A percentile compares a stretch with the other conserved stretches of the same genome.
phyloP scores from a whole-genome alignment of 73 alveolate genomes.

The Paramecium primaurelia region DNA sequence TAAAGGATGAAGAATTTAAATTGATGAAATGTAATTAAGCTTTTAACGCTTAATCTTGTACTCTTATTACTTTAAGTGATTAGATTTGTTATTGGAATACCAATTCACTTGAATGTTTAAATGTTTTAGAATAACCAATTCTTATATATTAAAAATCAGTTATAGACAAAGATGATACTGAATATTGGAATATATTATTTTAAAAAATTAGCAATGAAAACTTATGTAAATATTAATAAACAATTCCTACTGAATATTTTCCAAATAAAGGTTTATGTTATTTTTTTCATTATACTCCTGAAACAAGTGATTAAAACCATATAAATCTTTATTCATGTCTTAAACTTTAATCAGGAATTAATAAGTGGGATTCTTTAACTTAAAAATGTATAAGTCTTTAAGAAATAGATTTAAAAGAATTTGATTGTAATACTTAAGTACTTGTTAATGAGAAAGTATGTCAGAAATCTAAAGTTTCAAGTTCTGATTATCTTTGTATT shows the following conservation, averaged over 20 bases:
- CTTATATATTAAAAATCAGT: neutral
- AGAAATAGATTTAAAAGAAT: neutral
- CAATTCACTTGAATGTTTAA: neutral
- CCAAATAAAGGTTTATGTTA: neutral
- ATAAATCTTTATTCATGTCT: neutral
- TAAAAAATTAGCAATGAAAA: neutral
- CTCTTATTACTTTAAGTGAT: neutral
- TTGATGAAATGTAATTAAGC: neutral
- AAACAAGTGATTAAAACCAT: neutral
- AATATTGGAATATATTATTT: neutral
- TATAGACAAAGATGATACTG: neutral
- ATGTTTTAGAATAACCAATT: neutral
- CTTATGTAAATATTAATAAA: neutral
- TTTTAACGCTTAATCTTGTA: neutral
- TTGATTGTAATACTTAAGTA: neutral
- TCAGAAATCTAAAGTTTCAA: neutral
- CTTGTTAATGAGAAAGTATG: neutral
- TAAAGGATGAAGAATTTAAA: neutral
- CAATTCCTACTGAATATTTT: neutral
- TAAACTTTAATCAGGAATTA: neutral
- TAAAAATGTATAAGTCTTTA: neutral
- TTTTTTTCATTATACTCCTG: too few relatives aligned
- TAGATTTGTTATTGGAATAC: neutral
- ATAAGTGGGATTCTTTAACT: neutral
- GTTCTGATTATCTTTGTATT: neutral